A percentile compares a stretch with the other conserved stretches of the same genome.
Conservation (phyloP, 2,329 filamentous ascomycete genomes). For the Stenocarpella maydis region DNA sequence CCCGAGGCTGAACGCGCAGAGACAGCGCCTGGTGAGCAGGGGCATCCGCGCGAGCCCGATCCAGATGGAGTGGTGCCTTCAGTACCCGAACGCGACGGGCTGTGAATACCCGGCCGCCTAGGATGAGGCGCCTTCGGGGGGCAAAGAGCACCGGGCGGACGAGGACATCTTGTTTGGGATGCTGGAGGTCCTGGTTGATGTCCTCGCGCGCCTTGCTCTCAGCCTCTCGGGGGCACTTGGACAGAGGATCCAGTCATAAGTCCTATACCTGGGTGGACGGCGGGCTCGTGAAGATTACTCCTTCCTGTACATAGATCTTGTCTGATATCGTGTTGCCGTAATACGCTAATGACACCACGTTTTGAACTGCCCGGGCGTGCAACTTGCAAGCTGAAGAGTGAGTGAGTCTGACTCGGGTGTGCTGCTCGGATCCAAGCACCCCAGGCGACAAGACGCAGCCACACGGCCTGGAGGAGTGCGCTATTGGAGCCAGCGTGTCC, state of each 20-base stretch:
- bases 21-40: conserved; percentile 75
- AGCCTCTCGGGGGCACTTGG: neutral
- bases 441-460: neutral
- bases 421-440: neutral
- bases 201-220: neutral
- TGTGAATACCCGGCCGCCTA: conserved; percentile 45
- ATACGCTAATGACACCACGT: neutral
- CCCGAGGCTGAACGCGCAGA: conserved; percentile 76
- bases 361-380: neutral
- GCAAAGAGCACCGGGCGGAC: neutral
- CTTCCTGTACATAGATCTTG: conserved; percentile 25
- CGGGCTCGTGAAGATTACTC: neutral
- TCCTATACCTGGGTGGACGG: neutral
- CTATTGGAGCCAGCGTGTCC: conserved; percentile 15
- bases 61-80: conserved; percentile 77
- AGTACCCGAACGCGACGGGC: conserved; percentile 61
- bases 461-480: conserved; percentile 13
- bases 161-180: neutral
- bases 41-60: conserved; percentile 72
- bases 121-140: conserved; percentile 13
- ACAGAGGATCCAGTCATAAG: neutral
- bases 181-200: neutral
- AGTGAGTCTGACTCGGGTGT: neutral
- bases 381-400: neutral
- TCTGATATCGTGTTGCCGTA: neutral